Conservation (phyloP, 305 asterid species). For the Stenogyne calaminthoides region DNA sequence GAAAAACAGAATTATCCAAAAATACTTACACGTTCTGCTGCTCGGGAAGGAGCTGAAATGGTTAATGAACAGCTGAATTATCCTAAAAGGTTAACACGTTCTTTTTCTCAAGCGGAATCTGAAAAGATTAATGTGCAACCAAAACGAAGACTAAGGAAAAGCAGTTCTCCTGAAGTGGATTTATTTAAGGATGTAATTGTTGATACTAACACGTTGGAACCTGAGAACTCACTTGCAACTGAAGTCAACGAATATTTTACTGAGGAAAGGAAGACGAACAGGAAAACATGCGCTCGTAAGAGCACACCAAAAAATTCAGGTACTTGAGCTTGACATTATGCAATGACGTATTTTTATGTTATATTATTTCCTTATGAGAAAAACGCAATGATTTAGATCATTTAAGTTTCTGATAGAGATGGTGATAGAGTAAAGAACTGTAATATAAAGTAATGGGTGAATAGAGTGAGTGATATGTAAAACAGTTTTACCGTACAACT, state of each 20-base stretch:
- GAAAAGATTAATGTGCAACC: constrained; percentile 26
- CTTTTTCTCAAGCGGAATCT: constrained; percentile 30
- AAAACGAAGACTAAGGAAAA: constrained; percentile 27
- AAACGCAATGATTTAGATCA: neutral
- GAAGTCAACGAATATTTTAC: neutral
- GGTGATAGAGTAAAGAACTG: neutral
- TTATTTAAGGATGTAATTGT: neutral
- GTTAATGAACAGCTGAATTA: constrained; percentile 8
- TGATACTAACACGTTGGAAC: neutral
- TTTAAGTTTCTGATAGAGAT: neutral
- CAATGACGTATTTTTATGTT: neutral
- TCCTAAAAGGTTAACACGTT: constrained; percentile 39
- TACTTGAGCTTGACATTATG: constrained; percentile 23
- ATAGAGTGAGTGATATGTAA: too few relatives aligned
- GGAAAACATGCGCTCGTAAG: constrained; percentile 11
- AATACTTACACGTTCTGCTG: constrained; percentile 42
- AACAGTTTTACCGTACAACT: too few relatives aligned
- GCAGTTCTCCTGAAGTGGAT: constrained; percentile 6
- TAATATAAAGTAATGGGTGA: too few relatives aligned
- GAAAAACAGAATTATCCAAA: constrained; percentile 22
- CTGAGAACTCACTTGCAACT: neutral
- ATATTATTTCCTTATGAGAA: neutral
- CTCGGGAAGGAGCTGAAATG: constrained; percentile 27
- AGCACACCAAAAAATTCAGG: constrained; percentile 44
- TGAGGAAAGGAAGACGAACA: constrained; percentile 10